Percentiles rank a stretch among this genome's conserved stretches.
Conservation (phyloP, 192 early-diverging fungal genomes). For the Backusella tuberculispora region DNA sequence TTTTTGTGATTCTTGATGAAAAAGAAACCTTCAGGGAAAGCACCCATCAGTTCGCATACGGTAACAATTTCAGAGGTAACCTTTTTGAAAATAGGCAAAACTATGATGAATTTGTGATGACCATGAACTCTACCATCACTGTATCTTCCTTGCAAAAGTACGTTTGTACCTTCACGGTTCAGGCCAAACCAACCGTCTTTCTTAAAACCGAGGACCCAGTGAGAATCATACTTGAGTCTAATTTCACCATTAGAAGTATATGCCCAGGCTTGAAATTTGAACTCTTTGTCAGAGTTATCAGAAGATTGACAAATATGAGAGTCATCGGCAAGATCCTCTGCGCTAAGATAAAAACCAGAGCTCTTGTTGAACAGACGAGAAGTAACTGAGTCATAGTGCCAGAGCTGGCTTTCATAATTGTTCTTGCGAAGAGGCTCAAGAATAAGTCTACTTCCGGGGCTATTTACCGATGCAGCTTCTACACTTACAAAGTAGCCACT, state of each 20-base stretch:
- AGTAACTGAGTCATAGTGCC: constrained; percentile 24
- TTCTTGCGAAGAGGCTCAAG: constrained; percentile 25
- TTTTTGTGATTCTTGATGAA: constrained; percentile 41
- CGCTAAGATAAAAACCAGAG: constrained; percentile 27
- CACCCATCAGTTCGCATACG: background rate
- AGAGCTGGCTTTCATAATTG: constrained; percentile 31
- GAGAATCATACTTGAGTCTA: constrained; percentile 8
- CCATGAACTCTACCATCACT: background rate
- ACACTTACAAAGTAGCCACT: constrained; percentile 25
- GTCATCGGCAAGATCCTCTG: constrained; percentile 21
- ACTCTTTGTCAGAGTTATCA: background rate
- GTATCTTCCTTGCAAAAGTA: constrained; percentile 19
- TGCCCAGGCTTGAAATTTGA: constrained; percentile 14
- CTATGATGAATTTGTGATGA: constrained; percentile 19
- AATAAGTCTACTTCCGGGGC: constrained; percentile 1
- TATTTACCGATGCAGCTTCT: constrained; percentile 5
- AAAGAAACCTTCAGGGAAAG: constrained; percentile 43
- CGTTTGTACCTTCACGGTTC: constrained; percentile 24
- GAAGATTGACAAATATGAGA: constrained; percentile 20
- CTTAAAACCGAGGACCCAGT: constrained; percentile 26
- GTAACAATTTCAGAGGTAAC: background rate
- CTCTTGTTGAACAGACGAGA: constrained; percentile 19
- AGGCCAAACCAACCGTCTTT: constrained; percentile 33
- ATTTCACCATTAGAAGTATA: constrained; percentile 20
- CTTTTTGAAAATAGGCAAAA: constrained; percentile 32